These are phyloP conservation scores for Tetragonia tetragonoides DNA, from an alignment of 148 eudicot genomes.

Conservation along the genomic window DNA sequence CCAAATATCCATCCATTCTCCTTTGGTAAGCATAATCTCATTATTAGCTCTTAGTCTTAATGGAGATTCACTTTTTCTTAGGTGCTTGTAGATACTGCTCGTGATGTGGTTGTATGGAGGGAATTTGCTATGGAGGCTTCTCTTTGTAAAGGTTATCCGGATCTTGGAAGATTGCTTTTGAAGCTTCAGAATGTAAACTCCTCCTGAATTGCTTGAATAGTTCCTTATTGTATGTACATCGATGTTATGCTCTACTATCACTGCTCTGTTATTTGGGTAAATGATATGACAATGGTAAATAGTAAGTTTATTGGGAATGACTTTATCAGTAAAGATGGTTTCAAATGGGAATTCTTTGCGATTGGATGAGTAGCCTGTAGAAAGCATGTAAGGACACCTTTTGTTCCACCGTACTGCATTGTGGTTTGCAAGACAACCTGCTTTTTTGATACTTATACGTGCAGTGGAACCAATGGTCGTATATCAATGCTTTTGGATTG, in stretches of 20 bases:
- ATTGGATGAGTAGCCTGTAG: neutral
- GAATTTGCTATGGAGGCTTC: conserved; percentile 85
- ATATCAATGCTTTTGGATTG: neutral
- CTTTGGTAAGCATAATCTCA: neutral
- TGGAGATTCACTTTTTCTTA: conserved; percentile 30
- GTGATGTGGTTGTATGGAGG: conserved; percentile 64
- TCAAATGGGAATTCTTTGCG: neutral
- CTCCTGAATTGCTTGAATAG: conserved; percentile 18
- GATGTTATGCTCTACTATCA: neutral
- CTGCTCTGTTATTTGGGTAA: neutral
- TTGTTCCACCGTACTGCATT: neutral
- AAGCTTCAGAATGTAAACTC: conserved; percentile 77
- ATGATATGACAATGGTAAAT: neutral
- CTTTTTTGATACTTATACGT: conserved; percentile 5
- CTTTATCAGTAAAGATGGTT: neutral
- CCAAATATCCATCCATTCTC: neutral
- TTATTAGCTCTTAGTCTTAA: conserved; percentile 12
- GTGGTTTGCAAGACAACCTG: neutral
- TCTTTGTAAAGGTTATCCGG: conserved; percentile 71
- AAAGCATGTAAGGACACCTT: neutral
- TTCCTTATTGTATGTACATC: neutral
- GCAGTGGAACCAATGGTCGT: neutral
- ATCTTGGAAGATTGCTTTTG: conserved; percentile 85
- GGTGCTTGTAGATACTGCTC: conserved; percentile 83
- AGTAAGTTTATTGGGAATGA: neutral